A percentile compares a stretch with the other conserved stretches of the same genome.
phyloP scores from a whole-genome alignment of 2,329 filamentous ascomycete species.

The Verticillium isaacii region DNA sequence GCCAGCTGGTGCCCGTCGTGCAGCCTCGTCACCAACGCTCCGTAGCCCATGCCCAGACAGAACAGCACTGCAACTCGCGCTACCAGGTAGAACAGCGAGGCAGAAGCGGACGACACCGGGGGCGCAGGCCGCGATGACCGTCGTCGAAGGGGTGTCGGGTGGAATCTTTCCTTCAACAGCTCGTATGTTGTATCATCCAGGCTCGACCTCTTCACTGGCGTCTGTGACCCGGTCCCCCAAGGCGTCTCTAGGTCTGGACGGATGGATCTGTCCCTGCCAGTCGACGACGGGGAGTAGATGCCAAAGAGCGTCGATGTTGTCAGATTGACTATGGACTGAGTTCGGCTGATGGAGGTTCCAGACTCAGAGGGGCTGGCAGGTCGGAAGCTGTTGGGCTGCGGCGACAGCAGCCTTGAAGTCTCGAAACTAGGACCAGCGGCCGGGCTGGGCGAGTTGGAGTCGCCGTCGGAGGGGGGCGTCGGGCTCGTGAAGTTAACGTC shows the following conservation, averaged over 20 bases:
- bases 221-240: constrained; percentile 74
- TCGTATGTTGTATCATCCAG: constrained; percentile 39
- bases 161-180: constrained; percentile 27
- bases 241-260: constrained; percentile 61
- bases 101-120: constrained; percentile 19
- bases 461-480: constrained; percentile 35
- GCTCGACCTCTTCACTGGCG: constrained; percentile 45
- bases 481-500: constrained; percentile 47
- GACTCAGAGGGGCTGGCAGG: constrained; percentile 18
- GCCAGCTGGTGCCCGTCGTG: constrained; percentile 64
- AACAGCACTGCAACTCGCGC: constrained; percentile 65
- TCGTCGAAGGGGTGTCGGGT: constrained; percentile 17
- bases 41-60: constrained; percentile 75
- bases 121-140: constrained; percentile 25
- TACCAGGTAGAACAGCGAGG: constrained; percentile 43
- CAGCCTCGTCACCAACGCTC: constrained; percentile 73
- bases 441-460: constrained; percentile 26
- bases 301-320: constrained; percentile 86
- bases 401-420: constrained; percentile 3
- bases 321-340: constrained; percentile 77
- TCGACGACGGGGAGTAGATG: constrained; percentile 73
- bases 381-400: constrained; percentile 17
- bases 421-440: constrained; percentile 42
- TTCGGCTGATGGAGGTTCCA: constrained; percentile 52
- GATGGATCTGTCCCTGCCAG: constrained; percentile 40